Evolutionary conservation across 2,329 filamentous ascomycete species (phyloP).

Genomic region (Verticillium zaregamsianum): DNA sequence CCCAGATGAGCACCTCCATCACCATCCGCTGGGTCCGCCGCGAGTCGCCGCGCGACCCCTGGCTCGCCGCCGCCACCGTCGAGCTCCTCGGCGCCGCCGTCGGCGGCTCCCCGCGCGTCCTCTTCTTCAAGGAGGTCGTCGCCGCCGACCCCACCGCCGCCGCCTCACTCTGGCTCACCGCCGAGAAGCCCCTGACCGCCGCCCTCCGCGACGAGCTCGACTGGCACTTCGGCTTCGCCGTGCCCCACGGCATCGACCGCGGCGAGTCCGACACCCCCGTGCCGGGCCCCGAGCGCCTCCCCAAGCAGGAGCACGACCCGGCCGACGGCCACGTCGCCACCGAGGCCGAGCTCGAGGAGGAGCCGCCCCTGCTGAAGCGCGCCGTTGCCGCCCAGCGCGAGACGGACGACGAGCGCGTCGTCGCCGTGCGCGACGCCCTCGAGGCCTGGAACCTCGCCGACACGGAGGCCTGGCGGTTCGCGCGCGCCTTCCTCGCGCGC

Average conservation of each 20-base stretch:
- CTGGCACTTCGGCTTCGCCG: conserved; percentile 84
- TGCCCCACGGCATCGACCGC: conserved; percentile 56
- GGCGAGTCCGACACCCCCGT: conserved; percentile 54
- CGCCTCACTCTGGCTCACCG: conserved; percentile 75
- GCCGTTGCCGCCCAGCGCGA: conserved; percentile 44
- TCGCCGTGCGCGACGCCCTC: conserved; percentile 47
- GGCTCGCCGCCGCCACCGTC: conserved; percentile 69
- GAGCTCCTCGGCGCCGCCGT: conserved; percentile 62
- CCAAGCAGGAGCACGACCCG: conserved; percentile 43
- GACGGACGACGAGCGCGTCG: conserved; percentile 36
- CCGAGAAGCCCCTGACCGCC: conserved; percentile 58
- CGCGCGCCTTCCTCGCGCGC: conserved; percentile 62
- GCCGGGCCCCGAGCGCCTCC: conserved; percentile 52
- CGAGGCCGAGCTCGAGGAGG: conserved; percentile 48
- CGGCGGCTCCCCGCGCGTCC: conserved; percentile 60
- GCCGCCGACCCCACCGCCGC: conserved; percentile 61
- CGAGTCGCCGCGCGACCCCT: conserved; percentile 69
- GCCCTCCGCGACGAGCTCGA: conserved; percentile 73
- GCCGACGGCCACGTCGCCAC: conserved; percentile 45
- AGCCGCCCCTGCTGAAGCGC: conserved; percentile 47
- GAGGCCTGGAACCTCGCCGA: conserved; percentile 69
- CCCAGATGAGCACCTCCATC: conserved; percentile 55
- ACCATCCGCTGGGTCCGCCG: conserved; percentile 63
- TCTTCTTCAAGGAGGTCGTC: conserved; percentile 77
- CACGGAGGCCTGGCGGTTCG: conserved; percentile 74